Percentiles rank a stretch among this genome's conserved stretches.
These are phyloP conservation scores for Xylariaceae sp. DNA, from an alignment of 2,329 filamentous ascomycete genomes.

Conservation along the genomic window DNA sequence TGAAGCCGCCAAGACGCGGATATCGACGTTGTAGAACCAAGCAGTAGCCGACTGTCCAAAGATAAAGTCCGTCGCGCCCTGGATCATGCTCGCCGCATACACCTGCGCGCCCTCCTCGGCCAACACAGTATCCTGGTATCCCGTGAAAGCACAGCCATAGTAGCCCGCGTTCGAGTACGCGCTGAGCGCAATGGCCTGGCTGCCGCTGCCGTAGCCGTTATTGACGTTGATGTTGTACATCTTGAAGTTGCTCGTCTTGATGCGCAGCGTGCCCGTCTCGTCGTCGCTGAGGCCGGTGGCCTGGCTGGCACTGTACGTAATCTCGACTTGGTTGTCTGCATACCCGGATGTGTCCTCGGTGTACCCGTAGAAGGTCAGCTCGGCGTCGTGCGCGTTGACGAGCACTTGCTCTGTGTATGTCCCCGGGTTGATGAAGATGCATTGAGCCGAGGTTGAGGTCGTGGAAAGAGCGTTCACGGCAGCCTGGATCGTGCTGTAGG, in stretches of 20 bases:
- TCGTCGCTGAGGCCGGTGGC: background rate
- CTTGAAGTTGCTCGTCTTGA: conserved; percentile 3
- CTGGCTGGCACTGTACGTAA: conserved; percentile 1
- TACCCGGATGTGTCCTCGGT: conserved; percentile 1
- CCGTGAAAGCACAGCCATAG: conserved; percentile 4
- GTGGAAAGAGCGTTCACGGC: background rate
- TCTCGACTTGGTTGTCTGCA: conserved; percentile 2
- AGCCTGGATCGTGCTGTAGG: conserved; percentile 1
- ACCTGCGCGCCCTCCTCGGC: too few relatives aligned
- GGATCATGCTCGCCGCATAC: too few relatives aligned
- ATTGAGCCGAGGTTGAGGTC: background rate
- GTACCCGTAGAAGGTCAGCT: conserved; percentile 6
- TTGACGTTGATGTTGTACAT: conserved; percentile 6
- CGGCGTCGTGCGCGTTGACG: conserved; percentile 1
- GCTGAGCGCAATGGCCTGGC: conserved; percentile 3
- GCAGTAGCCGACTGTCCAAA: conserved; percentile 39
- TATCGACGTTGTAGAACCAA: conserved; percentile 42
- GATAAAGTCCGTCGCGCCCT: conserved; percentile 47
- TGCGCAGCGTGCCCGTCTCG: conserved; percentile 1
- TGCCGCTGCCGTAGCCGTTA: conserved; percentile 1
- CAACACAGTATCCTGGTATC: conserved; percentile 7
- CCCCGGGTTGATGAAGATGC: conserved; percentile 5
- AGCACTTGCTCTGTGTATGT: conserved; percentile 6
- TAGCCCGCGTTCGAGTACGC: conserved; percentile 4
- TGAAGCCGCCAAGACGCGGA: conserved; percentile 32